phyloP scores from a whole-genome alignment of 257 asterid species.

The Solanum chmielewskii region DNA sequence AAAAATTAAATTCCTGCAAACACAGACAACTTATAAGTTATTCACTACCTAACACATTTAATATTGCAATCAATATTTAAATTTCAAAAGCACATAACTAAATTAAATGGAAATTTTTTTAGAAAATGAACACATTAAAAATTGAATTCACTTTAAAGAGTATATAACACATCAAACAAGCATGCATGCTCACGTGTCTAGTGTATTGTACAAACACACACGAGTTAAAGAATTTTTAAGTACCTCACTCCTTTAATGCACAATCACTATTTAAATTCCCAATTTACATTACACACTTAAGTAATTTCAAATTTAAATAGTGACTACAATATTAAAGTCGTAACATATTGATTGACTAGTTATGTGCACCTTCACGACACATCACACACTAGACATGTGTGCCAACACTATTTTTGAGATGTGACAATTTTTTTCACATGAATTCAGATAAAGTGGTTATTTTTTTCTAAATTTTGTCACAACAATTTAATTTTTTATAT shows the following conservation, averaged over 20 bases:
- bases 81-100: neutral
- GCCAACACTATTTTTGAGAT: neutral
- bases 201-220: neutral
- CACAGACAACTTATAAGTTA: too few relatives aligned
- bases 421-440: too few relatives aligned
- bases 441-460: neutral
- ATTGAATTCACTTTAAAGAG: neutral
- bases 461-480: neutral
- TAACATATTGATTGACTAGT: neutral
- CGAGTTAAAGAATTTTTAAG: too few relatives aligned
- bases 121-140: neutral
- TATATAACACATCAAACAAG: too few relatives aligned
- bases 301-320: neutral
- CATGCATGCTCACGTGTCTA: neutral
- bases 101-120: too few relatives aligned
- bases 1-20: too few relatives aligned
- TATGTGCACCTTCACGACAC: neutral
- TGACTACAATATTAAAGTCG: neutral
- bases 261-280: too few relatives aligned
- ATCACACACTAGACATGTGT: neutral
- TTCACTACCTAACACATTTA: neutral
- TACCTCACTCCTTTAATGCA: too few relatives aligned
- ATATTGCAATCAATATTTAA: neutral
- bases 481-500: too few relatives aligned
- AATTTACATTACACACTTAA: neutral